Evolutionary conservation across 2,329 filamentous ascomycete genomes (phyloP).

Genomic region (Monascus ruber): DNA sequence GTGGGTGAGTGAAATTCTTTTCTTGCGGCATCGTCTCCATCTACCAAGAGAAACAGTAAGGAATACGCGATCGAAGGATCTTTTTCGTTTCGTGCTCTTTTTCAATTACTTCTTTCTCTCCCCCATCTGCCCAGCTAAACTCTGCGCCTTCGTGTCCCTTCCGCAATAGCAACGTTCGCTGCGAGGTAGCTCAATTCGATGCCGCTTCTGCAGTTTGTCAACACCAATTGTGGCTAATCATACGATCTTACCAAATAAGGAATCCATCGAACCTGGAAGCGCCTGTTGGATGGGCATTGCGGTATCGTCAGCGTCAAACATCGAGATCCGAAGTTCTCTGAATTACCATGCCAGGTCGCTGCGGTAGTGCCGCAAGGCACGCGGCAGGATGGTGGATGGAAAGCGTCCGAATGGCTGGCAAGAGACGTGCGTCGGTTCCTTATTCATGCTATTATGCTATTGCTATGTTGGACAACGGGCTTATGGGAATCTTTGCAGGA

Average conservation of each 20-base stretch:
- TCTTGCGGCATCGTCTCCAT: too few relatives aligned
- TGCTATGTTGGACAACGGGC: background rate
- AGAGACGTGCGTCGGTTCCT: conserved; percentile 23
- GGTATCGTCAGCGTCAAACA: conserved; percentile 65
- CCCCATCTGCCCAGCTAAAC: too few relatives aligned
- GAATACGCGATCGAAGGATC: too few relatives aligned
- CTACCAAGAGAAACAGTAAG: too few relatives aligned
- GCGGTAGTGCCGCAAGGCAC: conserved; percentile 60
- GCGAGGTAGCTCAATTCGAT: conserved; percentile 1
- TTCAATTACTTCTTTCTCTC: too few relatives aligned
- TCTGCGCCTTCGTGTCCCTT: too few relatives aligned
- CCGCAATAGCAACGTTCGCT: background rate
- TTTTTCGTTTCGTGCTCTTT: too few relatives aligned
- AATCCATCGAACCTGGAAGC: conserved; percentile 64
- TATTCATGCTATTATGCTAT: conserved; percentile 31
- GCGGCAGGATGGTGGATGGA: conserved; percentile 33
- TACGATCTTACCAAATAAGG: conserved; percentile 32
- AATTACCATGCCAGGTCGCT: conserved; percentile 73
- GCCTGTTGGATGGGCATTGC: conserved; percentile 66
- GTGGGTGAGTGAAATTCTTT: conserved; percentile 43
- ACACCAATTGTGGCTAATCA: background rate
- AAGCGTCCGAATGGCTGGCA: conserved; percentile 33
- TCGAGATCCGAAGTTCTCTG: conserved; percentile 52
- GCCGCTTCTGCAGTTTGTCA: background rate
- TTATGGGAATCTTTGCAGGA: conserved; percentile 32